These are phyloP conservation scores for Prototheca wickerhamii DNA, from an alignment of 163 green algal genomes.

Conservation along the genomic window DNA sequence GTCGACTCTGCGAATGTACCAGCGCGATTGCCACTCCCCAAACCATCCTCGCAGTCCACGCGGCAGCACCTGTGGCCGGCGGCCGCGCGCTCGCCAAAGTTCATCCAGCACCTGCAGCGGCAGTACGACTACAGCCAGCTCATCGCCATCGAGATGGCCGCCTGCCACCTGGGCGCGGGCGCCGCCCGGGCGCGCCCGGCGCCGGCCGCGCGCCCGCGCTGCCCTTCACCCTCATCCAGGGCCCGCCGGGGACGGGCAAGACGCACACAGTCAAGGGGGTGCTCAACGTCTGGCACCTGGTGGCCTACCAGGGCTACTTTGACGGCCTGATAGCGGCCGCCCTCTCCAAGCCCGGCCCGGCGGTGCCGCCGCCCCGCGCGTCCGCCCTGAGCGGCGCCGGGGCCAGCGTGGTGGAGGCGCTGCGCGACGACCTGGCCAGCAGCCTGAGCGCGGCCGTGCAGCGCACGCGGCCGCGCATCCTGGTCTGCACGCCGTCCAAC, in stretches of 20 bases:
- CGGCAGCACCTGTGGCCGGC: slow-evolving; percentile 35
- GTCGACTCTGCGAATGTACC: too few relatives aligned
- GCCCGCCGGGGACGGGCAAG: slow-evolving; percentile 90
- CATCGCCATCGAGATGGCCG: slow-evolving; percentile 47
- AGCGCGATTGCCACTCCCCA: too few relatives aligned
- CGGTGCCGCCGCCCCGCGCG: neutral
- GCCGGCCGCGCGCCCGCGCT: slow-evolving; percentile 6
- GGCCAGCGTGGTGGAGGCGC: too few relatives aligned
- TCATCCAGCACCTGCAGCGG: slow-evolving; percentile 40
- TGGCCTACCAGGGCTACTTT: slow-evolving; percentile 65
- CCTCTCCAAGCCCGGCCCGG: neutral
- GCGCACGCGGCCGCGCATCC: slow-evolving; percentile 51
- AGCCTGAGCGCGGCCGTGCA: slow-evolving; percentile 3
- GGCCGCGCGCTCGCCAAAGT: slow-evolving; percentile 17
- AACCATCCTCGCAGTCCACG: slow-evolving; percentile 16
- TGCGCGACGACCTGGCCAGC: too few relatives aligned
- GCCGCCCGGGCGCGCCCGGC: neutral
- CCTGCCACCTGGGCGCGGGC: slow-evolving; percentile 27
- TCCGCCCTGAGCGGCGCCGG: too few relatives aligned
- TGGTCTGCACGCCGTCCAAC: slow-evolving; percentile 93
- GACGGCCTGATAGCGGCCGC: slow-evolving; percentile 23
- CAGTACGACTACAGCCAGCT: slow-evolving; percentile 54
- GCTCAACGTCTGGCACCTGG: slow-evolving; percentile 89
- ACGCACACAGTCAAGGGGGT: slow-evolving; percentile 92
- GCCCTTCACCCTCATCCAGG: slow-evolving; percentile 57